Evolutionary conservation across 805 yeast species (phyloP), one percentile per base, ranked within the genome.

Genomic region (Yamadazyma insecticola): DNA sequence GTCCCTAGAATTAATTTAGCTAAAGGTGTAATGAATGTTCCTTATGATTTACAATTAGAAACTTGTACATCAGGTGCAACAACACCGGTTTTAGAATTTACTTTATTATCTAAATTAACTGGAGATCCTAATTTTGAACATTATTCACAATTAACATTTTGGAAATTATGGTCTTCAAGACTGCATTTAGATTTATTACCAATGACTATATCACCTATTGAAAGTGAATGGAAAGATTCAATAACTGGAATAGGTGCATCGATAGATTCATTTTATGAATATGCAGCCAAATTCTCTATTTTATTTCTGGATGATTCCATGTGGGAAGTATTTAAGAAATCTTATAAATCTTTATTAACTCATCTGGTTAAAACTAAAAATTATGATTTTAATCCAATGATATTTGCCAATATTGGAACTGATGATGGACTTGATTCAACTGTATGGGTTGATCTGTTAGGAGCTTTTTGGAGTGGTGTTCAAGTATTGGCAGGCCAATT

Each of bases 1-100:
- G 64, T 71, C n/a, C 87, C 97, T 0, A 60, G 97, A 38, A 74
- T 86, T 6, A 86, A 89, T 50, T 52, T 89, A 15, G 58, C 58
- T 12, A 44, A 60, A 14, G 90, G 89, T 0, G 60, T 74, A 1
- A 46, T 32, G 32, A 55, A 21, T 31, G 59, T 78, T 0, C 76
- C 82, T 0, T 37, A 53, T 5, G 47, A 50, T 1, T 39, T 74
- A 4, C 69, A 73, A 30, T 42, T 61, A 9, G 94, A 85, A 39
- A 88, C 88, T 5, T 88, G 96, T 50, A 74, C 88, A 0, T 82
- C 96, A 0, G 97, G 96, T 2, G 90, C 89, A 12, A 81, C 88
- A 0, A 77, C 89, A 1, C 84, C 95, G 3, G 69, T 87, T 38
- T 61, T 89, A 22, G 97, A 89, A 55, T 74, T 90, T 51, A 74